Evolutionary conservation across 257 asterid genomes (phyloP).

Genomic region (Rauvolfia tetraphylla): DNA sequence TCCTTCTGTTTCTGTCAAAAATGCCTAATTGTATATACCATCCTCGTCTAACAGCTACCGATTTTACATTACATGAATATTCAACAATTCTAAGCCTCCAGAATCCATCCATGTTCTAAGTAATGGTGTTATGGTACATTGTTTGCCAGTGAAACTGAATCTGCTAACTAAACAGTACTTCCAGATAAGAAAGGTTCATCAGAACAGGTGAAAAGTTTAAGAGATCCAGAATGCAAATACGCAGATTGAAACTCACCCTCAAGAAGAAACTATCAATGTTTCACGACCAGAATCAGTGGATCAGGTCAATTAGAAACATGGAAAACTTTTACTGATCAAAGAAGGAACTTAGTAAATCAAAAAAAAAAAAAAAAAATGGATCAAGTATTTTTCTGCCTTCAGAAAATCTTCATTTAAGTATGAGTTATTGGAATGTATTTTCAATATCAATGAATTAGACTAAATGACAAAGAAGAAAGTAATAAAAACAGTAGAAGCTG

Average conservation of each 20-base stretch:
- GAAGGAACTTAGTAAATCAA: neutral
- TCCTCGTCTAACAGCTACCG: neutral
- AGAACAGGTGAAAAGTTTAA: neutral
- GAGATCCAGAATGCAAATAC: neutral
- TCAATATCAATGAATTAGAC: neutral
- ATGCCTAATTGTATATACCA: no score
- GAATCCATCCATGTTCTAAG: neutral
- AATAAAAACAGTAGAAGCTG: neutral
- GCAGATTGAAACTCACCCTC: neutral
- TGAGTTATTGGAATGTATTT: neutral
- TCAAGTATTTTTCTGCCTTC: neutral
- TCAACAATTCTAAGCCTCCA: neutral
- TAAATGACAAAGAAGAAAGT: neutral
- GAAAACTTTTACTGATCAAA: neutral
- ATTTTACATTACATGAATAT: no score
- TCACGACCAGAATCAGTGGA: no score
- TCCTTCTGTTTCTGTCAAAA: neutral
- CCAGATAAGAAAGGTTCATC: neutral
- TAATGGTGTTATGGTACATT: neutral
- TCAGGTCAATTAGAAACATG: neutral
- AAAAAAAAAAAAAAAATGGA: no score
- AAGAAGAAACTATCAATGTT: no score
- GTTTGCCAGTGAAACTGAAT: neutral
- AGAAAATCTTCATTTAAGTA: neutral
- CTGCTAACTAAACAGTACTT: neutral